These are phyloP conservation scores for Eucalyptus tenuipes DNA, from an alignment of 345 rosid genomes.

Conservation along the genomic window DNA sequence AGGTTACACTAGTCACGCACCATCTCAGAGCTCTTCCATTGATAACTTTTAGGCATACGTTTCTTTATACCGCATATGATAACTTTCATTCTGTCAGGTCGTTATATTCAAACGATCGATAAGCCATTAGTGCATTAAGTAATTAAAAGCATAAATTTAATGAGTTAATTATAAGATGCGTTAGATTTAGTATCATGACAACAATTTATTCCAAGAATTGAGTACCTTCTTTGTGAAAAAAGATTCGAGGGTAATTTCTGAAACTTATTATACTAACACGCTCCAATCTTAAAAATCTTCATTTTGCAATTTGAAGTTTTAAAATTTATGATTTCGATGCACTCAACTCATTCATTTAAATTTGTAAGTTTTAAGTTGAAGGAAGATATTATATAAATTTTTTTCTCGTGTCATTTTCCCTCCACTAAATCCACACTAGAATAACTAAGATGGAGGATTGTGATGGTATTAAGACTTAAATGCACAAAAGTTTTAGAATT, in stretches of 20 bases:
- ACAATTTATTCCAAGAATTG: too few relatives aligned
- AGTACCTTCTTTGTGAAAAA: too few relatives aligned
- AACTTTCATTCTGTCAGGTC: fast-evolving
- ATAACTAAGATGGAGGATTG: neutral
- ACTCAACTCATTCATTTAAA: neutral
- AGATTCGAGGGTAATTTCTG: neutral
- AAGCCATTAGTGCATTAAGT: fast-evolving
- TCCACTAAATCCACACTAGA: neutral
- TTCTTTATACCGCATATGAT: fast-evolving
- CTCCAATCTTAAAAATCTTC: neutral
- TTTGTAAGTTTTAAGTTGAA: neutral
- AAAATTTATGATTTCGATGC: fast-evolving
- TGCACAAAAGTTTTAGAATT: neutral
- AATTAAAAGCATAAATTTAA: neutral
- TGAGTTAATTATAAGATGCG: too few relatives aligned
- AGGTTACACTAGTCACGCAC: neutral
- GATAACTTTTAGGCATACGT: too few relatives aligned
- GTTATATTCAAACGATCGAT: fast-evolving
- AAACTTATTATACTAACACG: fast-evolving
- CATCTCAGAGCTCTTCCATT: too few relatives aligned
- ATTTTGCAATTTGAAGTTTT: neutral
- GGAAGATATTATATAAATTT: too few relatives aligned
- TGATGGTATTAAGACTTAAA: neutral
- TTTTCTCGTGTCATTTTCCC: neutral
- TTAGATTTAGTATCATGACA: too few relatives aligned